Conservation (phyloP, 768 basidiomycete species). For the Dentipellis sp. region DNA sequence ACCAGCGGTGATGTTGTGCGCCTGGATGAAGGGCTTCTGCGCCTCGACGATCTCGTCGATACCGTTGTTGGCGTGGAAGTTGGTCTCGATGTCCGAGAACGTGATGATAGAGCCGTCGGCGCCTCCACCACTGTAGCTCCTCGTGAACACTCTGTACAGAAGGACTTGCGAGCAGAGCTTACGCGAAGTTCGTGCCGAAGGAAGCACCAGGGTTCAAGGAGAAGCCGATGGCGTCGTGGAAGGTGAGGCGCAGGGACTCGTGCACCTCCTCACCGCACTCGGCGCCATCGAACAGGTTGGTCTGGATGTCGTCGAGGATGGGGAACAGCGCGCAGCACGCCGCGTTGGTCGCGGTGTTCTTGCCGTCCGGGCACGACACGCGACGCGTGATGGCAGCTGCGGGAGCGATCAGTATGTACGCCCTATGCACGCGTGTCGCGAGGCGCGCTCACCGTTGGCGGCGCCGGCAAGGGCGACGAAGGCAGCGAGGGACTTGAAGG, state of each 20-base stretch:
- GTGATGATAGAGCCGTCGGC: conserved; percentile 18
- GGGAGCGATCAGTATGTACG: background rate
- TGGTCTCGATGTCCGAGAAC: conserved; percentile 6
- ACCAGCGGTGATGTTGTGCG: conserved; percentile 29
- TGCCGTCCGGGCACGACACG: conserved; percentile 17
- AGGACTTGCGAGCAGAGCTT: too few species aligned
- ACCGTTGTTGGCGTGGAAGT: conserved; percentile 16
- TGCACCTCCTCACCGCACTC: conserved; percentile 22
- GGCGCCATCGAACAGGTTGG: conserved; percentile 20
- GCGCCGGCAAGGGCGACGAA: conserved; percentile 9
- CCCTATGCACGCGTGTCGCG: background rate
- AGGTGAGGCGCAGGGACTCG: conserved; percentile 20
- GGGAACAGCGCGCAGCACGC: conserved; percentile 24
- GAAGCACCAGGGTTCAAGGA: background rate
- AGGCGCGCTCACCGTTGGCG: conserved; percentile 9
- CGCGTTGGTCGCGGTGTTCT: conserved; percentile 17
- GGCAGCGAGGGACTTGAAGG: conserved; percentile 5
- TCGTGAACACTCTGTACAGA: too few species aligned
- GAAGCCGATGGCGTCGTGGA: conserved; percentile 19
- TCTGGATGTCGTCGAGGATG: conserved; percentile 22
- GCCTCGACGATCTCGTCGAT: conserved; percentile 16
- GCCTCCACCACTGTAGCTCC: conserved; percentile 16
- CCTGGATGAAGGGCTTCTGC: conserved; percentile 19
- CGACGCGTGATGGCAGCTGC: conserved; percentile 15
- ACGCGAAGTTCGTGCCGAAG: background rate